Evolutionary conservation across 805 yeast species (phyloP).

Genomic region (Saturnispora ahearnii): DNA sequence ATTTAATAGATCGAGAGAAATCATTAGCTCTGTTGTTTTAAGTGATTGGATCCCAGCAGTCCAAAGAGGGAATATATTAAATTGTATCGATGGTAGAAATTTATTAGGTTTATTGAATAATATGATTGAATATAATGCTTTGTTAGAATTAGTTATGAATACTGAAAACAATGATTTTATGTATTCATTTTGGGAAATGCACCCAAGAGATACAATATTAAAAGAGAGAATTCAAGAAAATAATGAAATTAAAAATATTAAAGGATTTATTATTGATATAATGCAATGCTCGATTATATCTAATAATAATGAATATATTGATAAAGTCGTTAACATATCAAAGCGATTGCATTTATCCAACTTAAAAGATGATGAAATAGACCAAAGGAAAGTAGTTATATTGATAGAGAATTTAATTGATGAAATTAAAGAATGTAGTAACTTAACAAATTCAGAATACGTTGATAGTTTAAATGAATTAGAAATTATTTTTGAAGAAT

Average conservation of each 20-base stretch:
- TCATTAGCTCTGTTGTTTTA: conserved; percentile 12
- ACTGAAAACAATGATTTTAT: conserved; percentile 12
- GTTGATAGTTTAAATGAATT: conserved; percentile 5
- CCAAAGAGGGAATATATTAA: background rate
- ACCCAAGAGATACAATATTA: conserved; percentile 14
- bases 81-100: conserved; percentile 15
- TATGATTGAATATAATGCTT: conserved; percentile 7
- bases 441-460: background rate
- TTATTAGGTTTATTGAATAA: conserved; percentile 15
- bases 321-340: conserved; percentile 12
- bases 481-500: background rate
- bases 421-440: conserved; percentile 11
- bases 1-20: conserved; percentile 10
- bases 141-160: conserved; percentile 12
- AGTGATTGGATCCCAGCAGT: conserved; percentile 16
- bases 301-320: conserved; percentile 4
- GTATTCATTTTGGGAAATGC: conserved; percentile 22
- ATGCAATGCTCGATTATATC: conserved; percentile 12
- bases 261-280: conserved; percentile 10
- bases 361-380: background rate
- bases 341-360: conserved; percentile 10
- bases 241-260: background rate
- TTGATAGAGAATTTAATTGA: conserved; percentile 15
- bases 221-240: conserved; percentile 10
- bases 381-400: conserved; percentile 11